Percentiles rank a stretch among this genome's conserved stretches.
phyloP scores from a whole-genome alignment of 768 basidiomycete genomes.

The Inosperma sp. region DNA sequence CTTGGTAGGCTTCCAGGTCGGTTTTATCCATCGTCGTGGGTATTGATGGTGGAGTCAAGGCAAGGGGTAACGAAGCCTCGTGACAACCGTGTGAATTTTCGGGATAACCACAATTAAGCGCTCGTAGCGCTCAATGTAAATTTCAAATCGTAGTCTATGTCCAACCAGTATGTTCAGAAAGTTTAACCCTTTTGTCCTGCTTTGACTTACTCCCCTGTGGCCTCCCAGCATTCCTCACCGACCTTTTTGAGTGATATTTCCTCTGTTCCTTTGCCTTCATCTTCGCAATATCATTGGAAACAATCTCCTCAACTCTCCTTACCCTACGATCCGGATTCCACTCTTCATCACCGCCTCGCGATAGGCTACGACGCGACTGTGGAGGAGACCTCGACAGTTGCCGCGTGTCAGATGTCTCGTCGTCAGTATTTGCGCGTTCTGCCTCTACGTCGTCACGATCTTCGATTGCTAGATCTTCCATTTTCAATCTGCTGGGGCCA shows the following conservation, averaged over 20 bases:
- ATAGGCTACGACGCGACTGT: constrained; percentile 43
- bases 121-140: too few relatives aligned
- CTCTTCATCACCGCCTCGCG: constrained; percentile 24
- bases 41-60: background rate
- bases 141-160: constrained; percentile 34
- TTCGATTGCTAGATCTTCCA: constrained; percentile 25
- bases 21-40: constrained; percentile 49
- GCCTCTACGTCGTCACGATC: constrained; percentile 18
- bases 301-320: constrained; percentile 50
- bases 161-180: constrained; percentile 56
- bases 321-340: constrained; percentile 22
- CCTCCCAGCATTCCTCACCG: constrained; percentile 56
- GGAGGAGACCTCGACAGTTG: constrained; percentile 49
- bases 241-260: constrained; percentile 76
- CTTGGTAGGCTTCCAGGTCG: constrained; percentile 87
- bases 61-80: too few relatives aligned
- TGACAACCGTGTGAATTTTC: constrained; percentile 11
- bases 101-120: background rate
- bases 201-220: constrained; percentile 83
- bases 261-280: constrained; percentile 57
- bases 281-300: constrained; percentile 58
- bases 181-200: constrained; percentile 61
- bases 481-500: constrained; percentile 15
- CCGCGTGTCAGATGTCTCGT: constrained; percentile 13
- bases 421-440: too few relatives aligned